Evolutionary conservation across 306 rosid genomes (phyloP), one percentile per base, ranked within the genome.

Genomic region (Mimosa pudica): DNA sequence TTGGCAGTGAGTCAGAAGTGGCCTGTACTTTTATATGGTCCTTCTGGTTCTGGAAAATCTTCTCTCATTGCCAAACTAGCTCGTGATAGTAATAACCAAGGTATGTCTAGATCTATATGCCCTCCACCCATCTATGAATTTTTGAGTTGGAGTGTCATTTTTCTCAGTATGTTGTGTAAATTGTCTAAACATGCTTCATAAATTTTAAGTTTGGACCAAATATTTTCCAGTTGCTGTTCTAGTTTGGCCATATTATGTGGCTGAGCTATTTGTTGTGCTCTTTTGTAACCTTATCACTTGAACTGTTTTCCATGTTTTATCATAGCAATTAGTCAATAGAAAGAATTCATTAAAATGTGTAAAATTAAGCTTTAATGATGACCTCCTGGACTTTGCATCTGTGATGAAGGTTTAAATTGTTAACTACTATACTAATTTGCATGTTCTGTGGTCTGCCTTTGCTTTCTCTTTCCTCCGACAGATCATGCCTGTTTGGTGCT

Each of bases 41-140:
- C 93, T 63, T 83, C 92, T 44, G 98, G 98, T 52, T 78, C 93
- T 63, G 98, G 98, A 72, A 94, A 94, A 82, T 91, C 98, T 64
- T 87, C 91, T 84, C 97, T 92, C 75, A 85, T 92, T 76, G 75
- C 88, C 80, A 94, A 91, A 85, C 88, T 92, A 78, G 90, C 97
- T 47, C 70, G 75, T 68, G 86, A 87, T 71, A 84, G 90, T 73
- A 82, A 84, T 62, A 91, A 87, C 76, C 80, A 55, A 77, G 86
- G 95, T 81, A 84, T 73, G 51, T 62, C 58, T 30, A 68, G 32
- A 68, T 71, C 46, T 41, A 17, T 20, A 46, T 36, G 72, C 49
- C 62, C 36, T 55, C 60, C 76, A 46, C 10, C 12, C 57, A 10
- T 62, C 45, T 79, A 30, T 52, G 63, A 79, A 51, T 58, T 85